phyloP scores from a whole-genome alignment of 345 rosid genomes.

The Eutrema heterophyllum region DNA sequence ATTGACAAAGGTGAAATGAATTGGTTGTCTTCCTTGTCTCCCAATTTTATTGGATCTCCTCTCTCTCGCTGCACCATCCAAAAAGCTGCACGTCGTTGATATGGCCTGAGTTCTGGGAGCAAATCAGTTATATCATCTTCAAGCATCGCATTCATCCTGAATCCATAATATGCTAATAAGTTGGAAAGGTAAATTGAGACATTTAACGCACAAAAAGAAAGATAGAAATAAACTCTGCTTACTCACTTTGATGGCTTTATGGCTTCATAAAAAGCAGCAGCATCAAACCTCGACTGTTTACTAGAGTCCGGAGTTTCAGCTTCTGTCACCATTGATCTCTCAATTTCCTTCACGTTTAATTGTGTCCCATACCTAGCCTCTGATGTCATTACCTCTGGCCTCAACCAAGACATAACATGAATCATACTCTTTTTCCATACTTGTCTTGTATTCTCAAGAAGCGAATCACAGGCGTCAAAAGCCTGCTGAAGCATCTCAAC shows the following conservation, averaged over 20 bases:
- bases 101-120: constrained; percentile 80
- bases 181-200: not conserved
- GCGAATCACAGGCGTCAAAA: constrained; percentile 71
- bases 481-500: constrained; percentile 68
- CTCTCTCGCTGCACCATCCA: constrained; percentile 96
- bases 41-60: constrained; percentile 42
- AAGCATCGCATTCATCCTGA: constrained; percentile 62
- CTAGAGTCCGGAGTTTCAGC: constrained; percentile 30
- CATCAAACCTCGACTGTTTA: constrained; percentile 58
- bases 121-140: constrained; percentile 59
- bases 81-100: constrained; percentile 88
- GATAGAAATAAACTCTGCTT: not conserved
- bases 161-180: constrained; percentile 18
- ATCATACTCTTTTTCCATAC: constrained; percentile 88
- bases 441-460: constrained; percentile 61
- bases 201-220: not conserved
- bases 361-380: constrained; percentile 61
- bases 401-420: constrained; percentile 87
- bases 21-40: constrained; percentile 36
- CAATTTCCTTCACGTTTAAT: constrained; percentile 31
- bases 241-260: constrained; percentile 93
- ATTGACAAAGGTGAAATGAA: constrained; percentile 65
- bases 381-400: constrained; percentile 84
- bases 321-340: constrained; percentile 20
- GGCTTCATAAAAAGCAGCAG: constrained; percentile 84